Percentiles rank a stretch among this genome's conserved stretches.
Conservation (phyloP, 73 alveolate genomes). For the Breviolum minutum region DNA sequence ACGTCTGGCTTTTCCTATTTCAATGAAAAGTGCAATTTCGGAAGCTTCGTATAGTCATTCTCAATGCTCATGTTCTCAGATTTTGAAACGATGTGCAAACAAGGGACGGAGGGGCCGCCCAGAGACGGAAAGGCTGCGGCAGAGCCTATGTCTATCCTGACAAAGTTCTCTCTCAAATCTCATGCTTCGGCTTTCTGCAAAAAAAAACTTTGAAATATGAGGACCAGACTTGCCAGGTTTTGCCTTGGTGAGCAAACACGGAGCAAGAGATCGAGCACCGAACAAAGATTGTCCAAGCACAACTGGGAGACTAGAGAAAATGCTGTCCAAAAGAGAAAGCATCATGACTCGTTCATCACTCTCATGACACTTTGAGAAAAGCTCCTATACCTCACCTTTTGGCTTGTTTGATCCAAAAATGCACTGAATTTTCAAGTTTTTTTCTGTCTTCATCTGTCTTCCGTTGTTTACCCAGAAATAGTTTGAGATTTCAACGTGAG, state of each 20-base stretch:
- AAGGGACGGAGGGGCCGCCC: slow-evolving; percentile 35
- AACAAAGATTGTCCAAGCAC: too few relatives aligned
- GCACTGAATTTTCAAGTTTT: too few relatives aligned
- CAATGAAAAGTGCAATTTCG: neutral
- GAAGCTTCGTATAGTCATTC: too few relatives aligned
- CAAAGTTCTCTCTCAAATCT: neutral
- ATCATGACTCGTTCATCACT: too few relatives aligned
- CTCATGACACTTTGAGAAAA: too few relatives aligned
- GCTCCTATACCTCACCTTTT: too few relatives aligned
- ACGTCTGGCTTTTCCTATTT: neutral
- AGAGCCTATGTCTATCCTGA: slow-evolving; percentile 59
- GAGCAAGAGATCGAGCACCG: too few relatives aligned
- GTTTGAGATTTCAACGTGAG: neutral
- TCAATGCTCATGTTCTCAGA: neutral
- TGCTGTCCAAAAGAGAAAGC: too few relatives aligned
- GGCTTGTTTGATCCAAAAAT: too few relatives aligned
- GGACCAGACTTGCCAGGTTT: slow-evolving; percentile 23
- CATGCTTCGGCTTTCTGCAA: neutral
- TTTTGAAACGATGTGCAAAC: neutral
- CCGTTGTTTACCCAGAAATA: too few relatives aligned
- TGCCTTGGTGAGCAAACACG: neutral
- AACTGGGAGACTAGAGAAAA: too few relatives aligned
- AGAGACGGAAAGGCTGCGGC: slow-evolving; percentile 49
- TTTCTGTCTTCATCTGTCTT: too few relatives aligned
- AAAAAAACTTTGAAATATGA: neutral